Percentiles rank a stretch among this genome's conserved stretches.
Conservation (phyloP, 192 early-diverging fungal species). For the Coemansia aciculifera region DNA sequence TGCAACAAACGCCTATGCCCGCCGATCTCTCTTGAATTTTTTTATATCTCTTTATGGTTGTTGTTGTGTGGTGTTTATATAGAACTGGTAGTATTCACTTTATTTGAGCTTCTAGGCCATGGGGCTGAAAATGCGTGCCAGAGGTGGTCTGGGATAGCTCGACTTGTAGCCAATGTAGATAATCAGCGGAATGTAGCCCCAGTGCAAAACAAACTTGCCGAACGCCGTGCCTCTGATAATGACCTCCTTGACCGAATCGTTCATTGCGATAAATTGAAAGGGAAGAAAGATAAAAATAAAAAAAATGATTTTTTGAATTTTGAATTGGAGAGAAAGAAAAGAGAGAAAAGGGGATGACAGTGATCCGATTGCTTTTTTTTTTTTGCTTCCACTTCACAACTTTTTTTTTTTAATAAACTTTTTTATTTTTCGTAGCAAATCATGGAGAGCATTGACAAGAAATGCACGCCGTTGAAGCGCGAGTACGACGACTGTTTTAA, state of each 20-base stretch:
- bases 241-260: constrained; percentile 49
- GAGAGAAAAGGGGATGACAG: neutral
- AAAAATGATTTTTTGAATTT: neutral
- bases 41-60: neutral
- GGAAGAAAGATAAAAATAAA: constrained; percentile 10
- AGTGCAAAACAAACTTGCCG: constrained; percentile 47
- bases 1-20: neutral
- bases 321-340: neutral
- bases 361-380: neutral
- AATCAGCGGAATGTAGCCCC: constrained; percentile 54
- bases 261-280: constrained; percentile 15
- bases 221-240: constrained; percentile 40
- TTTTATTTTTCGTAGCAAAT: constrained; percentile 10
- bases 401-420: constrained; percentile 8
- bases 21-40: neutral
- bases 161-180: constrained; percentile 48
- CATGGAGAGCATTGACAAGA: constrained; percentile 58
- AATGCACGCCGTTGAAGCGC: constrained; percentile 80
- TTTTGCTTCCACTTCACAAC: neutral
- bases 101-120: constrained; percentile 33
- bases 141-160: constrained; percentile 46
- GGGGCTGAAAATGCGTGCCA: constrained; percentile 54
- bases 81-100: neutral
- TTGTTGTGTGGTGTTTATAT: neutral
- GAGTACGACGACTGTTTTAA: constrained; percentile 93